Evolutionary conservation across 129 eudicot species (phyloP).

Genomic region (Flaveria sonorensis): DNA sequence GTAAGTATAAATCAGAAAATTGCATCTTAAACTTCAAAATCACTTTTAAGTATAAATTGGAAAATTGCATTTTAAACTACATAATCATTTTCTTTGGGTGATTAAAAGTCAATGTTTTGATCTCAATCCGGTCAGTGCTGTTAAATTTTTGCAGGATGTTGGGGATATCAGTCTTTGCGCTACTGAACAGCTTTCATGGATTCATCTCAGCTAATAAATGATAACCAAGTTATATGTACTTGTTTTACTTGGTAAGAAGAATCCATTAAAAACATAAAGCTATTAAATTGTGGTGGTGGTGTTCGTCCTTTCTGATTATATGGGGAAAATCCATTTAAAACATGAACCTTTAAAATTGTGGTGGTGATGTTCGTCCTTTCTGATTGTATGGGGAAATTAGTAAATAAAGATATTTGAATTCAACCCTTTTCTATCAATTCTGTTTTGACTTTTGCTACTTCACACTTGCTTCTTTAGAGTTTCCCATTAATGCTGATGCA

Average conservation of each 20-base stretch:
- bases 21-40: not conserved
- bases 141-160: not conserved
- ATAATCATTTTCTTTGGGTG: not conserved
- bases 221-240: not conserved
- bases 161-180: conserved; percentile 3
- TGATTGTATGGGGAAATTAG: conserved; percentile 1
- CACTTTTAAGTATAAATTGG: conserved; percentile 1
- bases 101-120: not conserved
- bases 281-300: too few relatives aligned
- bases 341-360: not conserved
- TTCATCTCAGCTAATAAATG: not conserved
- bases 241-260: not conserved
- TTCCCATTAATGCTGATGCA: too few relatives aligned
- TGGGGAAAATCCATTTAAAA: not conserved
- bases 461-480: not conserved
- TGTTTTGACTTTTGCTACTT: not conserved
- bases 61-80: not conserved
- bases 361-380: not conserved
- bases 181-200: not conserved
- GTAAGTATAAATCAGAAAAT: conserved; percentile 14
- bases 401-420: not conserved
- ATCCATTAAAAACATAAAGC: too few relatives aligned
- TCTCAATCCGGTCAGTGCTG: not conserved
- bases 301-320: not conserved
- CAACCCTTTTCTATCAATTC: not conserved